These are phyloP conservation scores for Ligustrum vulgare DNA, from an alignment of 257 asterid genomes.

Conservation along the genomic window DNA sequence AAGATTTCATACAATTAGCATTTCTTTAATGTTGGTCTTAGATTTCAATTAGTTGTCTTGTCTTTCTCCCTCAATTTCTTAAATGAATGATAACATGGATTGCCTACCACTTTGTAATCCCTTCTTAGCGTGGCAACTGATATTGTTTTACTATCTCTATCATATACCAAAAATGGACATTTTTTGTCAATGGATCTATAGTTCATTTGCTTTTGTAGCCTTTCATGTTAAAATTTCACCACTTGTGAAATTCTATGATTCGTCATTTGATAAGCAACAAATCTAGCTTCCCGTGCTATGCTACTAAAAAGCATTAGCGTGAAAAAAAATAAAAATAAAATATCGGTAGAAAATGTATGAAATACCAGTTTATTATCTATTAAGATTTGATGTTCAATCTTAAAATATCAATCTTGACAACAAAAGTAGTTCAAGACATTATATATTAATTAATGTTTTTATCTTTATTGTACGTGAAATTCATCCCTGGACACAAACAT, in stretches of 20 bases:
- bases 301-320: not conserved
- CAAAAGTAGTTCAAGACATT: not conserved
- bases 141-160: slow-evolving; percentile 12
- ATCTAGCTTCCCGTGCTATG: not conserved
- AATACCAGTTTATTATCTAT: too few species aligned
- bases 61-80: slow-evolving; percentile 28
- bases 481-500: too few species aligned
- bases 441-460: too few species aligned
- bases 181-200: too few species aligned
- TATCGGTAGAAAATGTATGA: too few species aligned
- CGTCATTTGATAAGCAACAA: not conserved
- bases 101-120: slow-evolving; percentile 25
- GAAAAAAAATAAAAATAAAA: too few species aligned
- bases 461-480: not conserved
- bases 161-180: slow-evolving; percentile 1
- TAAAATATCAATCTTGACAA: too few species aligned
- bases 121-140: slow-evolving; percentile 17
- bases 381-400: too few species aligned
- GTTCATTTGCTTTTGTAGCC: not conserved
- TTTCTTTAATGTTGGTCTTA: slow-evolving; percentile 30
- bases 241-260: not conserved
- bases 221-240: not conserved
- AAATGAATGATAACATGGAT: slow-evolving; percentile 19
- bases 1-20: slow-evolving; percentile 28
- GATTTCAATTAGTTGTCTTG: slow-evolving; percentile 35